Base-by-base conservation (phyloP, 495 filamentous ascomycete species). In the Apodospora peruviana region DNA sequence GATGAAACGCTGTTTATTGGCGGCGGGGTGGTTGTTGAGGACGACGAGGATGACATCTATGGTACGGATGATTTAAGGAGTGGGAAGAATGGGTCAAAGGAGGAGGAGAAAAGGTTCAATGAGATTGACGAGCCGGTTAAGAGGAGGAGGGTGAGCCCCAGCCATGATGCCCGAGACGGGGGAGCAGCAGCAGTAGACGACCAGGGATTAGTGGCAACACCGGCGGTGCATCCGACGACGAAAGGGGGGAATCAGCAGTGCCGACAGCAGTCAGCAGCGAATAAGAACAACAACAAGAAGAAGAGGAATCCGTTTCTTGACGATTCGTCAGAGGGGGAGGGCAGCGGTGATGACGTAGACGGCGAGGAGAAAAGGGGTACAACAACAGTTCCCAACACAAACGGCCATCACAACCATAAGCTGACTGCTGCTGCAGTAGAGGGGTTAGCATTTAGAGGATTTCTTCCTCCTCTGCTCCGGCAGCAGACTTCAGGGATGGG, bases 41-140 rank as follows among this genome's bases (percentile, higher is more conserved):
- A 42, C 9, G 46, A 51, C 17, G 56, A 49, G 19, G 50, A 39
- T 1, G 50, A 54, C 25, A 39, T 53, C 0, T 42, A 45, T 17
- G 47, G 27, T 16, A 45, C 37, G 44, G 57, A 72, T 18, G 74
- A 74, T 41, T 32, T 32, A 32, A 7, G 7, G n/a, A n/a, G n/a
- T 14, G 14, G 14, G 27, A 32, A 32, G 27, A 32, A 14, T 7
- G 27, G 27, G 7, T 32, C 14, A 14, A 70, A 73, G 12, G 72
- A 64, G 41, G 66, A 62, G 19, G 50, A 29, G 20, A 17, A 23
- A n/a, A 59, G 77, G n/a, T 82, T 65, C 50, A 81, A 83, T 61
- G 81, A 83, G 56, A 58, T 48, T 42, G 54, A 12, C 5, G 66
- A 63, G 4, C 52, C 67, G 9, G 50, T 71, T 0, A 83, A 82